These are phyloP conservation scores for Astragalus glycyphyllos DNA, from an alignment of 306 rosid genomes.

Conservation along the genomic window DNA sequence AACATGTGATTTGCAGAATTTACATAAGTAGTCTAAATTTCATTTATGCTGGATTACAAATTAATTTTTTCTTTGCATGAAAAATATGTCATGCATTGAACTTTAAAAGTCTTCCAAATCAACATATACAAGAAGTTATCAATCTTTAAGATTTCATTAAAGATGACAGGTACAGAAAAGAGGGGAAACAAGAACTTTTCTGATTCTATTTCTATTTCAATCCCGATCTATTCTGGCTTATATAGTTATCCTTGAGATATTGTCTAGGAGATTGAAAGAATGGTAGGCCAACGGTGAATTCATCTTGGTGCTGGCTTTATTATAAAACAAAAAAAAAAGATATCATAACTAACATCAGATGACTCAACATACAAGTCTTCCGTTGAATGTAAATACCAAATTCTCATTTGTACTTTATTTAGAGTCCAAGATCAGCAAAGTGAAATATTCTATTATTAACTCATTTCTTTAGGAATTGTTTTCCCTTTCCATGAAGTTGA, in stretches of 20 bases:
- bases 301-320: slow-evolving; percentile 7
- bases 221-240: not conserved
- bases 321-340: not conserved
- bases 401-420: slow-evolving; percentile 8
- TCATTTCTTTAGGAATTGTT: not conserved
- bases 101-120: slow-evolving; percentile 13
- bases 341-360: slow-evolving; percentile 23
- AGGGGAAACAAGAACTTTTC: not conserved
- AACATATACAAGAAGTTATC: slow-evolving; percentile 5
- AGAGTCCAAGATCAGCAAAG: slow-evolving; percentile 9
- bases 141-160: slow-evolving; percentile 16
- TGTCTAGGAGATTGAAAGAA: slow-evolving; percentile 12
- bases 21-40: slow-evolving; percentile 13
- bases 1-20: slow-evolving; percentile 35
- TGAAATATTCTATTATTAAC: not conserved
- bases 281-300: slow-evolving; percentile 7
- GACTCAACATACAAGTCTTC: slow-evolving; percentile 28
- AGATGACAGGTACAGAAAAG: not conserved
- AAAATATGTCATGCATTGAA: slow-evolving; percentile 27
- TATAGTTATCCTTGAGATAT: slow-evolving; percentile 1
- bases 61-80: slow-evolving; percentile 3
- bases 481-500: not conserved
- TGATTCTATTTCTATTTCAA: slow-evolving; percentile 1
- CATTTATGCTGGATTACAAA: slow-evolving; percentile 18
- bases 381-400: slow-evolving; percentile 8